These are phyloP conservation scores for Calonectria honghensis DNA, from an alignment of 2,329 filamentous ascomycete species.

Conservation along the genomic window DNA sequence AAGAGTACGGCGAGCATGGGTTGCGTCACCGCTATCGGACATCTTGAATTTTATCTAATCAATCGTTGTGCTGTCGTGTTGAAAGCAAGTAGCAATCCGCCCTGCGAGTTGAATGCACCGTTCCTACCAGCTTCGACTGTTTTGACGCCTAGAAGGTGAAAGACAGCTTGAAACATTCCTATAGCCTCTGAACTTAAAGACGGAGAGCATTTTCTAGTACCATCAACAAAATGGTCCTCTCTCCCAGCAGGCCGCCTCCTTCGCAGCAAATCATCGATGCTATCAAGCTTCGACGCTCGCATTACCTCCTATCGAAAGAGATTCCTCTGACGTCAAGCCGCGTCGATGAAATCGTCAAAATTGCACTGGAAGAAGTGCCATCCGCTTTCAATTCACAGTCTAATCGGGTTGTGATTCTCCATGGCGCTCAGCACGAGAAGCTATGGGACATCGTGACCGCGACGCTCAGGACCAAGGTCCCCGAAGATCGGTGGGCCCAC, in stretches of 20 bases:
- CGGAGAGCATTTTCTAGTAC: too few species aligned
- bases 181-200: background rate
- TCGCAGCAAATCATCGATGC: conserved; percentile 20
- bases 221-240: conserved; percentile 9
- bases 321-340: background rate
- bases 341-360: conserved; percentile 7
- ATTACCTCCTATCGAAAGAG: conserved; percentile 21
- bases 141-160: background rate
- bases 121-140: too few species aligned
- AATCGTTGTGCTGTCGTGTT: background rate
- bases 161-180: background rate
- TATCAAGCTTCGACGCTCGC: conserved; percentile 19
- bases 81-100: background rate
- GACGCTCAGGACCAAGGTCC: conserved; percentile 36
- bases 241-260: background rate
- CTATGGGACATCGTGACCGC: conserved; percentile 41
- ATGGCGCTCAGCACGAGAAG: conserved; percentile 32
- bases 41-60: background rate
- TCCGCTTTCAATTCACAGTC: conserved; percentile 41
- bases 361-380: background rate
- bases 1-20: background rate
- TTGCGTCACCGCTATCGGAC: background rate
- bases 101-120: background rate
- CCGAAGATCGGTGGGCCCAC: conserved; percentile 2
- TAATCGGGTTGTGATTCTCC: conserved; percentile 36